phyloP scores from a whole-genome alignment of 192 early-diverging fungal species.

The Glomus cerebriforme region DNA sequence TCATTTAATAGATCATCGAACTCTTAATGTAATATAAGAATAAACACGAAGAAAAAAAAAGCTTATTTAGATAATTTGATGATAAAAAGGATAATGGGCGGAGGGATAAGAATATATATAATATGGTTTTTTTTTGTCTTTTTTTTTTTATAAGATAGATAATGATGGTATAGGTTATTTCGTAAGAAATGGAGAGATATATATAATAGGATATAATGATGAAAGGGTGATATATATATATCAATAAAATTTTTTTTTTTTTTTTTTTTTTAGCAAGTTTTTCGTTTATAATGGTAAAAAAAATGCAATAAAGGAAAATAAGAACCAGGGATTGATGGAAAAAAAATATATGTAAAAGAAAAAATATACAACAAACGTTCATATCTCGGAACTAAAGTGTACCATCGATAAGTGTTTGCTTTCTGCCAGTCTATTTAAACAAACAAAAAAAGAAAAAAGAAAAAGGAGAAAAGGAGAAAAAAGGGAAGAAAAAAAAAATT shows the following conservation, averaged over 20 bases:
- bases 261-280: not conserved
- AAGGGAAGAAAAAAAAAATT: not conserved
- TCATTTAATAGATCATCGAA: not conserved
- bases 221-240: not conserved
- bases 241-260: not conserved
- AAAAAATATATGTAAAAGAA: not conserved
- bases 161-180: not conserved
- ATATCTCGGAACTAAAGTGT: not conserved
- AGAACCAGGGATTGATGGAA: not conserved
- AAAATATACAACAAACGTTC: slow-evolving; percentile 17
- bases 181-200: not conserved
- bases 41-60: no score
- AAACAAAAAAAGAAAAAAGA: not conserved
- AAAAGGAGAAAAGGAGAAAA: not conserved
- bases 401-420: slow-evolving; percentile 1
- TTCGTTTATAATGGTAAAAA: not conserved
- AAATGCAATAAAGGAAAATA: not conserved
- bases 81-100: not conserved
- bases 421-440: slow-evolving; percentile 21
- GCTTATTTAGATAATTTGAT: slow-evolving; percentile 1
- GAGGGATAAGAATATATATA: not conserved
- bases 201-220: not conserved
- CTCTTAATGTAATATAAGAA: not conserved
- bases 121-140: not conserved
- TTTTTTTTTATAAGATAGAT: not conserved